Evolutionary conservation across 1,284 basidiomycete species (phyloP), one percentile per base, ranked within the genome.

Genomic region (Austroboletus novae-zelandiae): DNA sequence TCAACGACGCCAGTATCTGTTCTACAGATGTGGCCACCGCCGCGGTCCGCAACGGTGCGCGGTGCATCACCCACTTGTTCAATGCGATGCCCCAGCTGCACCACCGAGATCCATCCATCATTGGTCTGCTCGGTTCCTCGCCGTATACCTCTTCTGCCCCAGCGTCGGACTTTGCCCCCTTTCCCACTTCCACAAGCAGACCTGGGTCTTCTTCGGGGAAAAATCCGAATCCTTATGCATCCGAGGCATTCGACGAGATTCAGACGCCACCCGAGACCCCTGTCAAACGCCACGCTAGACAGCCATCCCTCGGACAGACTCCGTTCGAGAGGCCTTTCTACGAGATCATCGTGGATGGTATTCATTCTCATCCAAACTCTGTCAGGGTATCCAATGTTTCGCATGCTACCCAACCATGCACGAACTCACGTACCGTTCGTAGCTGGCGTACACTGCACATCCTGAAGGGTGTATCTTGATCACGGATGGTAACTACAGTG

Each of bases 41-140:
- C 2, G 89, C 89, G 2, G 78, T 90, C 7, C 71, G 78, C 37
- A 73, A 75, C 47, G 90, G 91, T 29, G 90, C 92, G 5, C 76
- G 83, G 8, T 82, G 94, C 57, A 92, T 95, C 60, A 95, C 93
- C 0, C 93, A 95, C 68, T 75, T 95, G 18, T 94, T 94, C 81
- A 96, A 96, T 61, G 91, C 91, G 6, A 94, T 94, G 91, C 89
- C 89, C 4, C 87, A 87, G 60, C 71, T 94, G 47, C 89, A 91
- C 65, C 90, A 93, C 61, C 79, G 89, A 36, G 89, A 91, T 63
- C 87, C 89, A 40, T 89, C 82, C 13, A 91, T 95, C 60, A 92
- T 95, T 53, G 93, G 93, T 27, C 77, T 95, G 7, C 74, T 96
- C 40, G 91, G 91, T 27, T 81, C 87, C 18, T 89, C 87, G 8